Base-by-base conservation (phyloP, 1,139 yeast species). In the Insectozyma bohioensis region DNA sequence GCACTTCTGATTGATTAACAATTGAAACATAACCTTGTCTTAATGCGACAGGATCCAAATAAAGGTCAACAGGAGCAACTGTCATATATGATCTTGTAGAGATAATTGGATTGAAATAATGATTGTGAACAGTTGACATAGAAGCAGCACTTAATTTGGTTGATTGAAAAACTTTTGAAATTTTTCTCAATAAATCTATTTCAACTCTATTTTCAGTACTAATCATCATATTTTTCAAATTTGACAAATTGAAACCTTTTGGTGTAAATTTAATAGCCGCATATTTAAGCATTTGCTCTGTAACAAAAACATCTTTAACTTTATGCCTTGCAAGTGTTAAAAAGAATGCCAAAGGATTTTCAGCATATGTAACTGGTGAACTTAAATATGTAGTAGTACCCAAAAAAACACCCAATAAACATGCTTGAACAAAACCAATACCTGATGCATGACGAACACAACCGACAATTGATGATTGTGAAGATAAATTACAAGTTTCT, bases 381-480 rank as follows among this genome's bases (percentile, higher is more conserved):
- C 88, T 78, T 33, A 90, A 63, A 42, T 81, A 80, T 0, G 98
- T 92, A 0, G 95, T 75, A 0, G 95, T 78, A 0, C 98, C 98
- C 36, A 87, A 64, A 50, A 81, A 92, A 0, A 85, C 80, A 6
- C 98, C 98, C 48, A 92, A 59, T 23, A 90, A 60, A 35, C 81
- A 80, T 10, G 95, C 75, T 52, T 87, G 94, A 20, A 92, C 63
- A 52, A 94, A 90, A 0, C 98, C 98, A 28, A 90, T 61, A 0
- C 97, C 97, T 2, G 76, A 62, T 0, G 88, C 76, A 47, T 90
- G 94, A 31, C 95, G 77, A 6, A 86, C 95, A 56, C 96, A 81
- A 0, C 96, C 95, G 27, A 92, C 72, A 8, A 92, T 68, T 0
- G 96, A 81, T 26, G 80, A 75, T 20, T 77, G 73, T 26, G 85